Conservation (phyloP, 495 filamentous ascomycete species). For the Penicillium cosmopolitanum region DNA sequence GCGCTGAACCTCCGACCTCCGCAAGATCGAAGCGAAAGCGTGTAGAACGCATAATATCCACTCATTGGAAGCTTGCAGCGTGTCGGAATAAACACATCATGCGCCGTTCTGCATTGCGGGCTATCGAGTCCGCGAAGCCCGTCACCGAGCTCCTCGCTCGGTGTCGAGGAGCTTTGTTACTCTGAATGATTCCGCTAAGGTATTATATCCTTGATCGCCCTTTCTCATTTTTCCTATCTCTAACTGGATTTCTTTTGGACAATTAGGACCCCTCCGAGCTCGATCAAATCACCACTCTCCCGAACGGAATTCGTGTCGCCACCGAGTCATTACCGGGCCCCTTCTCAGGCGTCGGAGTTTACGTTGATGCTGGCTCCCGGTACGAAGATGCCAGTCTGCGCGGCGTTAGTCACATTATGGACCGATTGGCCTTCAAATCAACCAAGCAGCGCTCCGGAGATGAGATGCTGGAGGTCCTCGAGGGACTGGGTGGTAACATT, state of each 20-base stretch:
- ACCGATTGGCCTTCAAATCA: slow-evolving; percentile 95
- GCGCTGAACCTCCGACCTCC: slow-evolving; percentile 19
- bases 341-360: slow-evolving; percentile 95
- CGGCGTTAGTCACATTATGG: slow-evolving; percentile 95
- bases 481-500: slow-evolving; percentile 89
- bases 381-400: slow-evolving; percentile 86
- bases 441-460: slow-evolving; percentile 73
- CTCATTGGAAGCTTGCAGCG: neutral
- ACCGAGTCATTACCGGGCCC: slow-evolving; percentile 94
- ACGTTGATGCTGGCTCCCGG: slow-evolving; percentile 93
- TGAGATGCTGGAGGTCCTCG: slow-evolving; percentile 83
- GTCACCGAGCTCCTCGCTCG: slow-evolving; percentile 43
- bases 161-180: slow-evolving; percentile 49
- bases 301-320: slow-evolving; percentile 93
- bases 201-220: slow-evolving; percentile 19
- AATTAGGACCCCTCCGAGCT: slow-evolving; percentile 83
- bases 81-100: slow-evolving; percentile 30
- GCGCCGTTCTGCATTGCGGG: slow-evolving; percentile 53
- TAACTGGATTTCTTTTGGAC: slow-evolving; percentile 13
- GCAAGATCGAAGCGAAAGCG: slow-evolving; percentile 19
- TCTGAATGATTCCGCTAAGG: slow-evolving; percentile 43
- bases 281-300: slow-evolving; percentile 84
- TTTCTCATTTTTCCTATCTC: neutral
- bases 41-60: slow-evolving; percentile 11
- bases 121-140: slow-evolving; percentile 48